phyloP scores from a whole-genome alignment of 345 rosid genomes.

The Adansonia digitata region DNA sequence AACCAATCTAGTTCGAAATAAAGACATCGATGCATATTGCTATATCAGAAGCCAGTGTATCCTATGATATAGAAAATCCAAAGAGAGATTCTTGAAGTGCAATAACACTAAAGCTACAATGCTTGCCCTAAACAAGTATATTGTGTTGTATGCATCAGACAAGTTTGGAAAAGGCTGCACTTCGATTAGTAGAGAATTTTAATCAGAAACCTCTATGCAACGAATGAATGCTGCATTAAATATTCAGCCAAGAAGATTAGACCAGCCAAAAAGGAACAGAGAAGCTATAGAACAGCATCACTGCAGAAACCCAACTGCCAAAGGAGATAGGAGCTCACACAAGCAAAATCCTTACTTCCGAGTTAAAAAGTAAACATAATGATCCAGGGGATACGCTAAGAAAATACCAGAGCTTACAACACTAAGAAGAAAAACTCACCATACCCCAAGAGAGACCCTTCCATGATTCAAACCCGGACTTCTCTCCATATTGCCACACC shows the following conservation, averaged over 20 bases:
- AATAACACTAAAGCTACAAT: background rate
- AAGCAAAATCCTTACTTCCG: slow-evolving; percentile 2
- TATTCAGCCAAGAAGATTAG: background rate
- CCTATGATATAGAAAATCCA: background rate
- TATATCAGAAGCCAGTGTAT: background rate
- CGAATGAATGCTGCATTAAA: background rate
- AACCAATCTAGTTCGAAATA: background rate
- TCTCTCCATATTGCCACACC: slow-evolving; percentile 96
- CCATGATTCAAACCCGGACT: slow-evolving; percentile 80
- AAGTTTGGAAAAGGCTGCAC: background rate
- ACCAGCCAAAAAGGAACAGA: background rate
- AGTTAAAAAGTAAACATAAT: background rate
- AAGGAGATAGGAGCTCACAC: background rate
- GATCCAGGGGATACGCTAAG: background rate
- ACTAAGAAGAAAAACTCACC: slow-evolving; percentile 42
- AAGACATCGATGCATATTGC: background rate
- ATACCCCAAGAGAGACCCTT: slow-evolving; percentile 98
- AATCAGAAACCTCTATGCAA: background rate
- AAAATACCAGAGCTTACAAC: background rate
- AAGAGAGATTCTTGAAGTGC: background rate
- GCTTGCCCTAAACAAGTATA: background rate
- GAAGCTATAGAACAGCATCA: background rate
- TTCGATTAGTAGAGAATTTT: background rate
- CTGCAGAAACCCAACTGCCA: background rate
- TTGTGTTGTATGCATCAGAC: background rate